Percentiles rank a stretch among this genome's conserved stretches.
These are phyloP conservation scores for Pythium utonaiense DNA, from an alignment of 352 stramenopile species.

Conservation along the genomic window DNA sequence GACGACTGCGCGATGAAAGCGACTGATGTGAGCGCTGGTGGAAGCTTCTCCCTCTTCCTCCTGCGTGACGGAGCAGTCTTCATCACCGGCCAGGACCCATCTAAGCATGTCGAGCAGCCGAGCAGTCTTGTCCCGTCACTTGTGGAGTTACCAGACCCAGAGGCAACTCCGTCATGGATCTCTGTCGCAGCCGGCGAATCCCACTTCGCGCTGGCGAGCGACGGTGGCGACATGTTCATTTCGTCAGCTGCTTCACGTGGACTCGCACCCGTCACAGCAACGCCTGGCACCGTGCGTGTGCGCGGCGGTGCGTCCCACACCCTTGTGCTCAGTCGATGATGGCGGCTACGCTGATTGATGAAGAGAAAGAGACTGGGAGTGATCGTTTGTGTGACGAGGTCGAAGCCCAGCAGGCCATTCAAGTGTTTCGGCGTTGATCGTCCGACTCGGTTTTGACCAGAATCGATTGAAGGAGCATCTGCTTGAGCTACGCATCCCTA, in stretches of 20 bases:
- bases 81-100: conserved; percentile 15
- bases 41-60: conserved; percentile 26
- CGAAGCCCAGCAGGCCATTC: no score
- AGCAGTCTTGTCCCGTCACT: neutral
- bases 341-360: no score
- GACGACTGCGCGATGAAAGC: conserved; percentile 13
- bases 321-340: conserved; percentile 9
- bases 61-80: conserved; percentile 22
- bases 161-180: neutral
- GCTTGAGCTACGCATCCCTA: no score
- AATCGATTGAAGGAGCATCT: no score
- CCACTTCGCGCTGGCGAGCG: conserved; percentile 13
- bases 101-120: neutral
- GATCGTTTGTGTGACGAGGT: no score
- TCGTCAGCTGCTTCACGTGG: neutral
- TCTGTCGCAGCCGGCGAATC: conserved; percentile 10
- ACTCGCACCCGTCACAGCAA: neutral
- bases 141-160: neutral
- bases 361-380: no score
- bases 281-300: neutral
- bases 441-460: no score
- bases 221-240: conserved; percentile 5
- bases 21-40: conserved; percentile 19
- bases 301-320: conserved; percentile 17
- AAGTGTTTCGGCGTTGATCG: no score